A percentile compares a stretch with the other conserved stretches of the same genome.
phyloP scores from a whole-genome alignment of 495 filamentous ascomycete genomes.

The Lichenothelia convexa region DNA sequence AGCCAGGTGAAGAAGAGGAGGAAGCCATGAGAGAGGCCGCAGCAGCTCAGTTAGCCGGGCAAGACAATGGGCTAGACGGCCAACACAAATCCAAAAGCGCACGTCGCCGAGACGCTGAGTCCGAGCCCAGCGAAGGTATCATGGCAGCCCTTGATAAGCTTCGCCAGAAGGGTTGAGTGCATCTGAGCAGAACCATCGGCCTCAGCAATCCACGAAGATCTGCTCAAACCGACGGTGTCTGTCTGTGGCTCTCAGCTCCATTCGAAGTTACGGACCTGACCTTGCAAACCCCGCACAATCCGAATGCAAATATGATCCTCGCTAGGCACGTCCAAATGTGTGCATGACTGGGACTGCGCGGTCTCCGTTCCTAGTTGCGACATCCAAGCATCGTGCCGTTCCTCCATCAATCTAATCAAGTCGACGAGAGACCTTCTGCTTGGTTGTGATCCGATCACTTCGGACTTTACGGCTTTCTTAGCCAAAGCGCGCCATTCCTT shows the following conservation, averaged over 20 bases:
- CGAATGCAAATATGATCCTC: no score
- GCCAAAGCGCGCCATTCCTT: conserved; percentile 17
- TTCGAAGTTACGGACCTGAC: no score
- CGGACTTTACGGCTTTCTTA: conserved; percentile 18
- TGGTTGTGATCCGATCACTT: conserved; percentile 15
- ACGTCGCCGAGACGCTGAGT: conserved; percentile 16
- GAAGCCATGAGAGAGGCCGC: conserved; percentile 21
- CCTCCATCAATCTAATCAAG: conserved; percentile 13
- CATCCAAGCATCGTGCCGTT: conserved; percentile 12
- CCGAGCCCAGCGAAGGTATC: conserved; percentile 32
- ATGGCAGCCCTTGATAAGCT: conserved; percentile 39
- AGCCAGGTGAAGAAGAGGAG: conserved; percentile 22
- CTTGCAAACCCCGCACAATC: no score
- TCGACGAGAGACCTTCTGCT: conserved; percentile 5
- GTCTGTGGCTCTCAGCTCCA: no score
- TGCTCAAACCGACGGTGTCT: no score
- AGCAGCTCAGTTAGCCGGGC: neutral
- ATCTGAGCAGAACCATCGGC: no score
- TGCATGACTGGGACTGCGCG: no score
- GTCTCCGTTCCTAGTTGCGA: no score
- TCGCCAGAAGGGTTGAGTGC: conserved; percentile 13
- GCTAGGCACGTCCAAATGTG: no score
- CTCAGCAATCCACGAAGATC: no score
- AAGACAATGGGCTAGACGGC: neutral
- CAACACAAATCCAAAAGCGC: conserved; percentile 12